phyloP scores from a whole-genome alignment of 305 asterid species.

The Coffea humblotiana region DNA sequence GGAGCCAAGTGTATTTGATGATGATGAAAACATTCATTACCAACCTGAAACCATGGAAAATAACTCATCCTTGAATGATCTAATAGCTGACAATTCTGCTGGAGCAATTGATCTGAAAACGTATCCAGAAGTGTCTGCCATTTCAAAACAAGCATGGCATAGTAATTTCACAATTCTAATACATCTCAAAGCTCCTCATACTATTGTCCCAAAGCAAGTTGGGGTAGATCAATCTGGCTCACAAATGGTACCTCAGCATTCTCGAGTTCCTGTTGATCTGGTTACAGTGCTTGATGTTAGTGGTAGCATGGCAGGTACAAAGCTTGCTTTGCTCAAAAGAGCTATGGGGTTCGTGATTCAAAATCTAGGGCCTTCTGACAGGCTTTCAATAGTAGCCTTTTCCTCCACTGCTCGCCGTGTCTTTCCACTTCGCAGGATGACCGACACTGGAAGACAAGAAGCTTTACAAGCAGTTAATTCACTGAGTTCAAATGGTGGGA shows the following conservation, averaged over 20 bases:
- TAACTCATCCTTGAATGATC: slow-evolving; percentile 20
- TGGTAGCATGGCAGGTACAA: slow-evolving; percentile 98
- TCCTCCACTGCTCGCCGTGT: slow-evolving; percentile 83
- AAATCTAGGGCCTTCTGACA: slow-evolving; percentile 70
- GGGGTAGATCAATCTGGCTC: slow-evolving; percentile 29
- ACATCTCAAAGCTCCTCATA: slow-evolving; percentile 73
- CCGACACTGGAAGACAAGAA: slow-evolving; percentile 58
- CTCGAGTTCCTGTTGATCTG: slow-evolving; percentile 81
- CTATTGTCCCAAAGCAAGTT: slow-evolving; percentile 20
- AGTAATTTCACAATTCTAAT: slow-evolving; percentile 55
- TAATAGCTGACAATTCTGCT: slow-evolving; percentile 15
- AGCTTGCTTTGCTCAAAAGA: slow-evolving; percentile 80
- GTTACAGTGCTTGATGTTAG: slow-evolving; percentile 91
- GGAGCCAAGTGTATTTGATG: slow-evolving; percentile 71
- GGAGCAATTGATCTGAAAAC: slow-evolving; percentile 47
- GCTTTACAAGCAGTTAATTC: slow-evolving; percentile 79
- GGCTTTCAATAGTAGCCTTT: slow-evolving; percentile 87
- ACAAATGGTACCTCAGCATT: slow-evolving; percentile 25
- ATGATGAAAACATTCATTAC: slow-evolving; percentile 53
- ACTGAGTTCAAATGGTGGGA: slow-evolving; percentile 77
- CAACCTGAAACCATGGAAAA: slow-evolving; percentile 18
- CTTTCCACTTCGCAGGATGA: slow-evolving; percentile 82
- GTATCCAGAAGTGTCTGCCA: slow-evolving; percentile 64
- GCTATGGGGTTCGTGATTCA: slow-evolving; percentile 96
- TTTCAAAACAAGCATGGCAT: slow-evolving; percentile 42